Evolutionary conservation across 345 rosid genomes (phyloP).

Genomic region (Physaria fendleri): DNA sequence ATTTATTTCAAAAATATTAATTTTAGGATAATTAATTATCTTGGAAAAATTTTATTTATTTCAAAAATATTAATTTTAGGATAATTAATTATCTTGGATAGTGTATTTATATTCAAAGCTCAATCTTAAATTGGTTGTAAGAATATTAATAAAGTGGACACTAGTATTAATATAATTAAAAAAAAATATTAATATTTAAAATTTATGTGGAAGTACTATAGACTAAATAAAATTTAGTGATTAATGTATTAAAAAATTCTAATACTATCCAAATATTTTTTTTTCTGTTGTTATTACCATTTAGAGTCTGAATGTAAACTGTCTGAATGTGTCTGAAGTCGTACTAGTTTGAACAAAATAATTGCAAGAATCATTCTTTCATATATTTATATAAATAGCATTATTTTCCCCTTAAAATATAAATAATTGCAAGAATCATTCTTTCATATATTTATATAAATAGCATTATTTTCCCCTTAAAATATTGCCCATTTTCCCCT

Average conservation of each 20-base stretch:
- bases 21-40: too few relatives aligned
- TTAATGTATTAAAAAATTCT: background rate
- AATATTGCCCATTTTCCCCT: conserved; percentile 16
- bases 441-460: background rate
- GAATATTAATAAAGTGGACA: too few relatives aligned
- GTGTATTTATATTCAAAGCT: too few relatives aligned
- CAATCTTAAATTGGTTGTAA: too few relatives aligned
- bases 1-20: too few relatives aligned
- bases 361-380: background rate
- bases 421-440: too few relatives aligned
- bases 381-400: background rate
- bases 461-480: background rate
- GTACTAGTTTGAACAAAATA: background rate
- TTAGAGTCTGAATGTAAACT: background rate
- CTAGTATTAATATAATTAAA: too few relatives aligned
- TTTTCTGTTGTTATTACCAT: background rate
- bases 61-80: too few relatives aligned
- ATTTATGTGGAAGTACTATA: too few relatives aligned
- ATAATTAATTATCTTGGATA: too few relatives aligned
- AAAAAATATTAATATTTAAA: too few relatives aligned
- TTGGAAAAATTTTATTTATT: too few relatives aligned
- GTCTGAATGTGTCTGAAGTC: background rate
- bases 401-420: conserved; percentile 5
- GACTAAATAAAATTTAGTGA: background rate
- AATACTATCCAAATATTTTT: background rate